Base-by-base conservation (phyloP, 768 basidiomycete species). In the Strobilomyces confusus region DNA sequence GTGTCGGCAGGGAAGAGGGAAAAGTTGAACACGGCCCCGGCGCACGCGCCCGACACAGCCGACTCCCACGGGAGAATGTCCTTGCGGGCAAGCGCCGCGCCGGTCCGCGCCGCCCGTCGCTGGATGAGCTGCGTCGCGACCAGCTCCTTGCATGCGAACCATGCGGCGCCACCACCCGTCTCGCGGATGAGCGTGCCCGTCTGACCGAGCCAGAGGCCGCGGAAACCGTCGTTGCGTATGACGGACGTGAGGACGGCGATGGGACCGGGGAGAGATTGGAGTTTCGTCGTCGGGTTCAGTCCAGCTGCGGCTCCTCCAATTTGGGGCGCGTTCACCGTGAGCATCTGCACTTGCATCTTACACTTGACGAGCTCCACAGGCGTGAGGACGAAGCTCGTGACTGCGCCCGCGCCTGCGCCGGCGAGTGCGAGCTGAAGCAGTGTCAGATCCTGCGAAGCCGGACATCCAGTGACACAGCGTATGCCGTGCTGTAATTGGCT, bases 341-440 rank as follows among this genome's bases (percentile, higher is more conserved):
- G 82, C 81, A 92, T 87, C 66, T 95, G 93, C 2, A 97, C 95
- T 69, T 97, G 95, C 93, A 98, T 95, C 69, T 92, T 92, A 75
- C 93, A 97, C 72, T 98, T 97, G 54, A 98, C 82, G 46, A 97
- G 85, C 63, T 97, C 95, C 52, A 98, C 86, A 1, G 95, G 95
- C 0, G 94, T 97, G 25, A 98, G 73, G 48, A 94, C 78, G 69
- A 95, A 93, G 62, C 92, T 94, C 15, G 93, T 87, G 11, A 86
- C 73, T 14, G 86, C 77, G 4, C 95, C 95, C 2, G 95, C 93
- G n/a, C 87, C 88, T 0, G 83, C 91, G 12, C 89, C 92, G 8
- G 95, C 90, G 3, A 91, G 52, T 3, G 82, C 82, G 30, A 93
- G 79, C 63, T 95, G 87, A 0, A 80, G 70, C 43, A 92, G 70